Percentiles rank a stretch among this genome's conserved stretches.
These are phyloP conservation scores for Blastobotrys indianensis DNA, from an alignment of 1,139 yeast genomes.

Conservation along the genomic window DNA sequence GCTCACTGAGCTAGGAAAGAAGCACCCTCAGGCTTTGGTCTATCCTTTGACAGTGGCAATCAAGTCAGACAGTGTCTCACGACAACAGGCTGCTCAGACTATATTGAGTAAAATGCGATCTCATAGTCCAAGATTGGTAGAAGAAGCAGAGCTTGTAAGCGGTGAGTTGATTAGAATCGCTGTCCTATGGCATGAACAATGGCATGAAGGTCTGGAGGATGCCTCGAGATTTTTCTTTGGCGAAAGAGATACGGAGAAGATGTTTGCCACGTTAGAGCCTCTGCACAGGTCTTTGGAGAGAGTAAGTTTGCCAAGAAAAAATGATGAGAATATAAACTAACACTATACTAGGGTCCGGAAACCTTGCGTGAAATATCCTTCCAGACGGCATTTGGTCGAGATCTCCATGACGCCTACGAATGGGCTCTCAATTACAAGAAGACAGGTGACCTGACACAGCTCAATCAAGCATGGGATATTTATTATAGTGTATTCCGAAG, in stretches of 20 bases:
- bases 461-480: conserved; percentile 97
- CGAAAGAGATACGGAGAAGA: conserved; percentile 89
- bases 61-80: conserved; percentile 81
- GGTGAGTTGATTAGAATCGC: conserved; percentile 91
- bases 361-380: conserved; percentile 91
- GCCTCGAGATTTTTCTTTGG: conserved; percentile 93
- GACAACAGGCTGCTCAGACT: conserved; percentile 87
- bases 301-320: conserved; percentile 9
- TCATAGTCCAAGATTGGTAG: conserved; percentile 78
- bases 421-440: conserved; percentile 85
- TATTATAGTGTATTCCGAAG: conserved; percentile 91
- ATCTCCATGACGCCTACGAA: conserved; percentile 84
- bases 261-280: conserved; percentile 89
- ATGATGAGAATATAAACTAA: conserved; percentile 10
- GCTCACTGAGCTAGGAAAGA: conserved; percentile 82
- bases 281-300: conserved; percentile 72
- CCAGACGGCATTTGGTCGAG: conserved; percentile 90
- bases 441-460: conserved; percentile 77
- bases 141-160: conserved; percentile 92
- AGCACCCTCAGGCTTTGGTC: conserved; percentile 95
- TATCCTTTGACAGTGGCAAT: conserved; percentile 96
- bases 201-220: conserved; percentile 98
- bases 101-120: conserved; percentile 89
- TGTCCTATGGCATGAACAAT: conserved; percentile 94
- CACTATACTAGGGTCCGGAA: conserved; percentile 57